Evolutionary conservation across 1,284 basidiomycete genomes (phyloP).

Genomic region (Termitomyces sp.): DNA sequence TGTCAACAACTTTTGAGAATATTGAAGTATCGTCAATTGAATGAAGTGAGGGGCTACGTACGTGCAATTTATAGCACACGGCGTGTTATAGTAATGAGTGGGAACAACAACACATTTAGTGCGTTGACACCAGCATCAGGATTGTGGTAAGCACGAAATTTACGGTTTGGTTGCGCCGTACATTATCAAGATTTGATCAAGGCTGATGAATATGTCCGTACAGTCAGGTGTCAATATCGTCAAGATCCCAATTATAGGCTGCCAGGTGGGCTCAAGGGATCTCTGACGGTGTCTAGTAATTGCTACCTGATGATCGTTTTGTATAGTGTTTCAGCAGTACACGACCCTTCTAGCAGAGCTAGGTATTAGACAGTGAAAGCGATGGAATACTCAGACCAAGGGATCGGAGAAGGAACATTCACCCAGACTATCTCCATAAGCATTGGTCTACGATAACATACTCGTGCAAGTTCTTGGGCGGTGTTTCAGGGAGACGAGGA

Average conservation of each 20-base stretch:
- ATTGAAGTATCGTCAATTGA: not conserved
- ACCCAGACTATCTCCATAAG: not conserved
- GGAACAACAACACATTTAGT: not conserved
- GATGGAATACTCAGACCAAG: not conserved
- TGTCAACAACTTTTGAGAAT: not conserved
- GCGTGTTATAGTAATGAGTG: not conserved
- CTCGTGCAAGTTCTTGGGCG: not conserved
- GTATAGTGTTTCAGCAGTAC: not conserved
- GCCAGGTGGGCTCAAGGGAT: not conserved
- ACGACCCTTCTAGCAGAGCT: not conserved
- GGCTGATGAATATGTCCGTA: not conserved
- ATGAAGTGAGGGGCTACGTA: not conserved
- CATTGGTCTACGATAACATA: not conserved
- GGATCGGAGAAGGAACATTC: not conserved
- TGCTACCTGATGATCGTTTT: not conserved
- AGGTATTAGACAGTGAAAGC: not conserved
- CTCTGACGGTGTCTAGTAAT: not conserved
- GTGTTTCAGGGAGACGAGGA: not conserved
- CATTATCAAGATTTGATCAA: not conserved
- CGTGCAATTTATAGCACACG: not conserved
- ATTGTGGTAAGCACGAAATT: not conserved
- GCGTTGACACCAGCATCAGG: not conserved
- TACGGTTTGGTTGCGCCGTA: not conserved
- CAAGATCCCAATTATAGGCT: not conserved
- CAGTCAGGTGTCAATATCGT: not conserved